Evolutionary conservation across 176 grass and related monocot genomes (phyloP), one percentile per base, ranked within the genome.

Genomic region (Urochloa ruziziensis): DNA sequence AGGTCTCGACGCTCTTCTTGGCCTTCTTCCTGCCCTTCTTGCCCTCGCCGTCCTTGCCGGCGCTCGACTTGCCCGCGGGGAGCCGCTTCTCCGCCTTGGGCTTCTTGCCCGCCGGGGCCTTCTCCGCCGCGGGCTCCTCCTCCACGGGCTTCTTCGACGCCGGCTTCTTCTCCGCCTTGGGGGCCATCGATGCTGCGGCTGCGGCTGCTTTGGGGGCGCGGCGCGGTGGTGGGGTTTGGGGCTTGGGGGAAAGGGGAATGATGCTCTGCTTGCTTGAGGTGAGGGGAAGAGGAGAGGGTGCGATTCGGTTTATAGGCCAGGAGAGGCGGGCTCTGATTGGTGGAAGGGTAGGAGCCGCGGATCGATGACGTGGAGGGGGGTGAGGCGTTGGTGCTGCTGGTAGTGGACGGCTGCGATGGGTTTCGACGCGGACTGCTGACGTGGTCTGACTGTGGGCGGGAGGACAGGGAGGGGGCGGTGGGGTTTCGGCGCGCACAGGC

Each of bases 11-110:
- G 37, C 67, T 72, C 67, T 82, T 82, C 80, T 82, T 73, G 51
- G 74, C 83, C 64, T 79, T 85, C 83, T 70, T 79, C 83, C 39
- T 79, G 30, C 68, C 77, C 53, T 86, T 85, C 64, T 79, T 69
- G 40, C 54, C 80, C 39, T 35, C 80, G 44, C 42, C 70, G 35
- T 43, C 57, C 75, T 78, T 29, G 34, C 36, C 56, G 28, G 70
- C 70, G 44, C 67, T 47, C 15, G 68, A 30, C 68, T 71, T 71
- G 68, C 68, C 68, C 24, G 68, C 68, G 14, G 68, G 68, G 42
- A 71, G 24, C 4, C 68, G 68, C 40, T 71, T 71, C 68, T 71
- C 68, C 24, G 68, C 68, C 68, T 71, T 71, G n/a, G 68, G 68
- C 68, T 71, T 71, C 68, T 71, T 71, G 42, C 68, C 68, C 5